Percentiles rank a stretch among this genome's conserved stretches.
Conservation (phyloP, 2,329 filamentous ascomycete species). For the Xylariaceae sp. region DNA sequence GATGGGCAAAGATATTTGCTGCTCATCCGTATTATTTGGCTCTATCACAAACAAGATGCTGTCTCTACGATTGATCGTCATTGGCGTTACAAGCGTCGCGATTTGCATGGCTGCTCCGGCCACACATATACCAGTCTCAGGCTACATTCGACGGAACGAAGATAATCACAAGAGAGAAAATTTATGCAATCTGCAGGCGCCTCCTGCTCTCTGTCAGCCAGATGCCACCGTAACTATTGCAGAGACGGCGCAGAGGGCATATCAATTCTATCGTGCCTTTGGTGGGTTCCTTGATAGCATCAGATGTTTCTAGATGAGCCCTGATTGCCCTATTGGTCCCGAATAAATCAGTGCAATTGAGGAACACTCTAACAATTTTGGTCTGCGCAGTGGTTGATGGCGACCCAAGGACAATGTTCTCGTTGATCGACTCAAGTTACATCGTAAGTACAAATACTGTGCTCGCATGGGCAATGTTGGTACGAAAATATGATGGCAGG, state of each 20-base stretch:
- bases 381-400: slow-evolving; percentile 30
- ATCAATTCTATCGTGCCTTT: slow-evolving; percentile 39
- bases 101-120: slow-evolving; percentile 26
- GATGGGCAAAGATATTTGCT: not conserved
- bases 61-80: slow-evolving; percentile 21
- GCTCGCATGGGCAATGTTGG: not conserved
- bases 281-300: slow-evolving; percentile 3
- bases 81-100: slow-evolving; percentile 25
- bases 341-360: too few relatives aligned
- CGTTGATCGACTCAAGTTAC: slow-evolving; percentile 35
- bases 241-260: slow-evolving; percentile 36
- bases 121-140: not conserved
- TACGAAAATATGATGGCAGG: not conserved
- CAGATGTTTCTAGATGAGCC: too few relatives aligned
- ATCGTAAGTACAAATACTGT: slow-evolving; percentile 26
- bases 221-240: slow-evolving; percentile 32
- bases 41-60: slow-evolving; percentile 26
- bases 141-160: slow-evolving; percentile 6
- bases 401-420: slow-evolving; percentile 38
- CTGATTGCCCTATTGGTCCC: too few relatives aligned
- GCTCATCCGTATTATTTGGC: not conserved
- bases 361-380: too few relatives aligned
- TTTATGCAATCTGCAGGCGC: slow-evolving; percentile 33
- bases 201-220: slow-evolving; percentile 34
- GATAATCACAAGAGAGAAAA: slow-evolving; percentile 32